These are phyloP conservation scores for Euphorbia tirucalli DNA, from an alignment of 345 rosid species.

Conservation along the genomic window DNA sequence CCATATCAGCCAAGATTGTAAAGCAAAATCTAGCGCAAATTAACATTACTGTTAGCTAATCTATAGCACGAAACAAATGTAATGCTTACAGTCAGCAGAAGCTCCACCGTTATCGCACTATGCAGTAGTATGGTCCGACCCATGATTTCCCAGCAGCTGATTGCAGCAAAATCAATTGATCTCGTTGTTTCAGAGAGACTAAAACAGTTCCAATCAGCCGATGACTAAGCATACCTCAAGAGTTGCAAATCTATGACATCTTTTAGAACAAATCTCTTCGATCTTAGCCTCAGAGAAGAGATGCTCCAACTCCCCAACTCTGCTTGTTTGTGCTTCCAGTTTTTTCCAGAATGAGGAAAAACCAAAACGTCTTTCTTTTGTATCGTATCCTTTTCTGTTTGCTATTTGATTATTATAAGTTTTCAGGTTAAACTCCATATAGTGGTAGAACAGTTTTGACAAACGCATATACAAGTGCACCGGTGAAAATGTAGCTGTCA, in stretches of 20 bases:
- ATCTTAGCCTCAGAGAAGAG: not conserved
- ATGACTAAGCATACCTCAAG: not conserved
- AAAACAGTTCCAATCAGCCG: not conserved
- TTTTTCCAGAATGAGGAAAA: not conserved
- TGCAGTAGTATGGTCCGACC: not conserved
- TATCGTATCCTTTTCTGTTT: not conserved
- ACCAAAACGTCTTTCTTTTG: not conserved
- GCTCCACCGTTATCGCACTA: not conserved
- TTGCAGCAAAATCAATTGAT: not conserved
- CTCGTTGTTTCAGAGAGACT: conserved; percentile 1
- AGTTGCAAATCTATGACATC: not conserved
- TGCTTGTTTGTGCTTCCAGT: conserved; percentile 2
- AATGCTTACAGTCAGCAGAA: conserved; percentile 4
- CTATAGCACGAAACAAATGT: not conserved
- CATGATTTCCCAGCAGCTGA: not conserved
- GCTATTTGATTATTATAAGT: not conserved
- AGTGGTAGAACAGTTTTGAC: conserved; percentile 65
- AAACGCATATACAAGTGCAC: conserved; percentile 83
- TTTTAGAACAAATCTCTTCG: not conserved
- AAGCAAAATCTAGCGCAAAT: too few relatives aligned
- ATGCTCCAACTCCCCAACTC: not conserved
- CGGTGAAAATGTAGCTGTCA: conserved; percentile 92
- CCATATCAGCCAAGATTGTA: too few relatives aligned
- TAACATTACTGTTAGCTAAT: not conserved
- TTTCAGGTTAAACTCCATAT: conserved; percentile 59